Conservation (phyloP, 2,329 filamentous ascomycete species). For the Aspergillus vadensis region DNA sequence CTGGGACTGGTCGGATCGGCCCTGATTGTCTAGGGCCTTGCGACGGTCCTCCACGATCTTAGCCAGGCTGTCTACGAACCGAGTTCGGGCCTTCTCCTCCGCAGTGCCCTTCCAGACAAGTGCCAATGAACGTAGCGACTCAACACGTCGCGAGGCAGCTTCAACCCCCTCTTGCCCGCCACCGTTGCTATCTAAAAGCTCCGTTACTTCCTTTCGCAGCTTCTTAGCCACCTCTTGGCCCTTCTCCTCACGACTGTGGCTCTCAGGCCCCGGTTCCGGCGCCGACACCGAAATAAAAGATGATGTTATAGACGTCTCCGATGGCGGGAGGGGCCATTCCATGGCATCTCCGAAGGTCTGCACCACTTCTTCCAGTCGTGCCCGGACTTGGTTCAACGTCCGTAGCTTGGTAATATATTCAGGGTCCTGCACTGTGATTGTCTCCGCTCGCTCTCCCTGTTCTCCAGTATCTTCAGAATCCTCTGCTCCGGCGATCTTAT, state of each 20-base stretch:
- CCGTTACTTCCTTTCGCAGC: constrained; percentile 66
- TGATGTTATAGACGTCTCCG: constrained; percentile 78
- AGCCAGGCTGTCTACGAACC: constrained; percentile 78
- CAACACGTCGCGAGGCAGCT: constrained; percentile 71
- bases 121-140: constrained; percentile 73
- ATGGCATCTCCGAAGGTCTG: constrained; percentile 92
- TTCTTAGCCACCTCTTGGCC: constrained; percentile 76
- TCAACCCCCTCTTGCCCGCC: constrained; percentile 66
- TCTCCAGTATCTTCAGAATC: background rate
- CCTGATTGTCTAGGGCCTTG: constrained; percentile 48
- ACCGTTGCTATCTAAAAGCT: constrained; percentile 61
- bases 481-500: constrained; percentile 5
- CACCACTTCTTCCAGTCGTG: constrained; percentile 85
- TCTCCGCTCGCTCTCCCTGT: constrained; percentile 13
- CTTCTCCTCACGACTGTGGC: constrained; percentile 77
- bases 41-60: constrained; percentile 78
- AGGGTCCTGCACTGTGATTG: constrained; percentile 47
- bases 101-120: constrained; percentile 93
- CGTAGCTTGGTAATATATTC: constrained; percentile 75
- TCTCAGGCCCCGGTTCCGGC: constrained; percentile 68
- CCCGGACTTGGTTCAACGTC: constrained; percentile 77
- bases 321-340: constrained; percentile 90
- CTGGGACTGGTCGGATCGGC: constrained; percentile 33
- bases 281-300: constrained; percentile 89
- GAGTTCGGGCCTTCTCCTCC: constrained; percentile 81